Evolutionary conservation across 768 basidiomycete species (phyloP).

Genomic region (Suillus tomentosus): DNA sequence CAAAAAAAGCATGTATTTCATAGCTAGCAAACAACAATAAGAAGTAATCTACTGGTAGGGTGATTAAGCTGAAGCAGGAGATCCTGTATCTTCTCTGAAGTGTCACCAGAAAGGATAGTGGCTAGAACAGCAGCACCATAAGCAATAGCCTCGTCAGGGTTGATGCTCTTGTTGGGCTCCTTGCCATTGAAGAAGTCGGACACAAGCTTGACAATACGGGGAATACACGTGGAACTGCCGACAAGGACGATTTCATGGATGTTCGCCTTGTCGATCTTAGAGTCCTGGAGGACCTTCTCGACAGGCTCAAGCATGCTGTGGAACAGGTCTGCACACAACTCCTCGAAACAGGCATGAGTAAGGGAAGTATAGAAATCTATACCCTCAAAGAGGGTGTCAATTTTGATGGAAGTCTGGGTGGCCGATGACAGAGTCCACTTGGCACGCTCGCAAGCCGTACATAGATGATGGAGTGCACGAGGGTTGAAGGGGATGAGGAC

Average conservation of each 20-base stretch:
- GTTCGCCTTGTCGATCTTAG: conserved; percentile 82
- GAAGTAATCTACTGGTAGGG: too few relatives aligned
- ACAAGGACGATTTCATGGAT: too few relatives aligned
- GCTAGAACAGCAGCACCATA: conserved; percentile 99
- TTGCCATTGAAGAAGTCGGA: conserved; percentile 99
- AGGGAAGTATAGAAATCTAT: conserved; percentile 91
- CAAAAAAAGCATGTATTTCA: too few relatives aligned
- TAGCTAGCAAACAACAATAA: too few relatives aligned
- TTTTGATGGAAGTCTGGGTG: too few relatives aligned
- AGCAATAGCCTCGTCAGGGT: conserved; percentile 98
- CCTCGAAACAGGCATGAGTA: conserved; percentile 95
- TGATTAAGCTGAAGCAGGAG: conserved; percentile 61
- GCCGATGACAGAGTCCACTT: conserved; percentile 54
- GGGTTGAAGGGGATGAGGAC: too few relatives aligned
- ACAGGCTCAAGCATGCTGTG: conserved; percentile 93
- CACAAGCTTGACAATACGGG: conserved; percentile 94
- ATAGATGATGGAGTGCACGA: too few relatives aligned
- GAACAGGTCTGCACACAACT: conserved; percentile 95
- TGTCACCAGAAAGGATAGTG: conserved; percentile 96
- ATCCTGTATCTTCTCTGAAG: conserved; percentile 97
- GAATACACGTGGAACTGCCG: conserved; percentile 73
- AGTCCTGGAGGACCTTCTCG: conserved; percentile 96
- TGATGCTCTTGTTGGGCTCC: conserved; percentile 99
- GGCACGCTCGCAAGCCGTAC: conserved; percentile 83
- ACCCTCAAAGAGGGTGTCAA: too few relatives aligned